Evolutionary conservation across 2,329 filamentous ascomycete species (phyloP).

Genomic region (Nothopassalora personata): DNA sequence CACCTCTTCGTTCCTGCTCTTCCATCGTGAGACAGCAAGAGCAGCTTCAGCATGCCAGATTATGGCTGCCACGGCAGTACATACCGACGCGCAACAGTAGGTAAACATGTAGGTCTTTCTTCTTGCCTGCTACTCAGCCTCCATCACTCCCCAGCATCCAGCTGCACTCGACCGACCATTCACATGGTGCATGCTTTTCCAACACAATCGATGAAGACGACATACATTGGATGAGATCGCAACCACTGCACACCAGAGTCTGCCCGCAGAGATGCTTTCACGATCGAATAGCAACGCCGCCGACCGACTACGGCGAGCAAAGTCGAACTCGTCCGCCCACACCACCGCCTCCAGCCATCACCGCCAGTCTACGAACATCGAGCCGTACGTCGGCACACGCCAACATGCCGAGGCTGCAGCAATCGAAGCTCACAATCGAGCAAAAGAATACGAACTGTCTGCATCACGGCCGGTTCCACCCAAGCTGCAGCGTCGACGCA

Average conservation of each 20-base stretch:
- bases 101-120: slow-evolving; percentile 1
- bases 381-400: slow-evolving; percentile 44
- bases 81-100: background rate
- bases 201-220: background rate
- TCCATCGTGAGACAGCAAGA: background rate
- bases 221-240: background rate
- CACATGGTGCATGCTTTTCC: background rate
- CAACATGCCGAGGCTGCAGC: slow-evolving; percentile 61
- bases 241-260: background rate
- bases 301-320: slow-evolving; percentile 30
- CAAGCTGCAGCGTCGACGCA: slow-evolving; percentile 20
- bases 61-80: background rate
- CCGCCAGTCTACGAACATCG: slow-evolving; percentile 17
- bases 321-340: slow-evolving; percentile 33
- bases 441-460: slow-evolving; percentile 39
- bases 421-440: slow-evolving; percentile 53
- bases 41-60: background rate
- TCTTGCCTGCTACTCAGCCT: background rate
- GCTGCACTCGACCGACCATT: background rate
- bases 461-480: slow-evolving; percentile 8
- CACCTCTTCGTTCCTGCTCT: background rate
- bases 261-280: slow-evolving; percentile 28
- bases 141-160: background rate
- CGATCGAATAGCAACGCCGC: slow-evolving; percentile 30
- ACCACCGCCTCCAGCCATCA: slow-evolving; percentile 33